phyloP scores from a whole-genome alignment of 1,139 yeast species.

The Geotrichum aggregatum region DNA sequence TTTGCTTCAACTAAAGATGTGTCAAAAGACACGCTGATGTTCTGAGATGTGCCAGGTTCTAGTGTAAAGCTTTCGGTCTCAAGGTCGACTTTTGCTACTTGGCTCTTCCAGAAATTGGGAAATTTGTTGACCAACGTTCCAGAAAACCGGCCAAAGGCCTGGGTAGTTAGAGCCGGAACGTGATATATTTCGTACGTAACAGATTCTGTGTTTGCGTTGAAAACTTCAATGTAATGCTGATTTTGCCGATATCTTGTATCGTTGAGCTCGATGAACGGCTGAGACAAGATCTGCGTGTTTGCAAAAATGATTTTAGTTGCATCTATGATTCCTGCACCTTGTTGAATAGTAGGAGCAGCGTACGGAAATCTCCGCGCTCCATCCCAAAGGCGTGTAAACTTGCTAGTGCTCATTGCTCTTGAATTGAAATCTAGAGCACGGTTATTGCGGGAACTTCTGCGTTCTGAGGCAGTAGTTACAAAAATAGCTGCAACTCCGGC shows the following conservation, averaged over 20 bases:
- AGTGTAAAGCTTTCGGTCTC: background rate
- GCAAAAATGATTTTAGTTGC: constrained; percentile 39
- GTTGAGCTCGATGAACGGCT: constrained; percentile 23
- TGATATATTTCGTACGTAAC: constrained; percentile 21
- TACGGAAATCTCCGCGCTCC: background rate
- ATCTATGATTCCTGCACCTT: constrained; percentile 35
- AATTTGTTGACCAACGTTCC: background rate
- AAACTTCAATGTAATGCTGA: constrained; percentile 23
- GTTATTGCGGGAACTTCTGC: background rate
- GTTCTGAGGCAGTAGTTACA: too few species aligned
- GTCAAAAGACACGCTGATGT: background rate
- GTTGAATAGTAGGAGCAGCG: constrained; percentile 26
- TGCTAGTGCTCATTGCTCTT: background rate
- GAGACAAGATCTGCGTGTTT: constrained; percentile 30
- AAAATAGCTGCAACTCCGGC: constrained; percentile 27
- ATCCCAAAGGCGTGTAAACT: background rate
- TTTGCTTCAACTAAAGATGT: background rate
- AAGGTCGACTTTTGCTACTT: background rate
- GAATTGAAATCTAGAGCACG: background rate
- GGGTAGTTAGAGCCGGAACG: constrained; percentile 1
- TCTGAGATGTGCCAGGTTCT: constrained; percentile 2
- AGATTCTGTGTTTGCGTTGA: constrained; percentile 19
- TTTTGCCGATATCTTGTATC: constrained; percentile 24
- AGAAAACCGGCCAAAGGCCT: background rate
- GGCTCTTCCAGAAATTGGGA: constrained; percentile 4